phyloP scores from a whole-genome alignment of 129 eudicot species.

The Cynara cardunculus region DNA sequence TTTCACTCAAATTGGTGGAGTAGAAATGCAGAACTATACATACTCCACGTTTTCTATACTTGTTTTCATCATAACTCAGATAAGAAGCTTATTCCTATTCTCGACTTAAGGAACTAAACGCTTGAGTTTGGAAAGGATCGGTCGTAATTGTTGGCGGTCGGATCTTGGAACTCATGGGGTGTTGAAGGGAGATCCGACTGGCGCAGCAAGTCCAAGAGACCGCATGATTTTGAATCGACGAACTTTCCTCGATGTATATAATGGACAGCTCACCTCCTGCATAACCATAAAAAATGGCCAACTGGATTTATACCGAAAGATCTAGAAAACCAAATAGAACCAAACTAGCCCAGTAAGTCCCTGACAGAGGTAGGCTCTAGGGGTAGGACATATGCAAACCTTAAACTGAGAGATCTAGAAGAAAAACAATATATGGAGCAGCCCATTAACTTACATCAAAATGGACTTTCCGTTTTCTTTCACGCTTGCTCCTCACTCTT shows the following conservation, averaged over 20 bases:
- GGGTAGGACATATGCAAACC: not conserved
- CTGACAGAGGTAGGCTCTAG: not conserved
- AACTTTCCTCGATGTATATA: slow-evolving; percentile 36
- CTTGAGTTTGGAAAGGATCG: not conserved
- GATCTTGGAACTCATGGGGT: not conserved
- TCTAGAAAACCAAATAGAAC: not conserved
- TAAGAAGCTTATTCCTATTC: slow-evolving; percentile 18
- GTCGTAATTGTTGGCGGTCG: not conserved
- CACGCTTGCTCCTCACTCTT: slow-evolving; percentile 47
- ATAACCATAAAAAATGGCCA: not conserved
- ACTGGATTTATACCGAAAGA: not conserved
- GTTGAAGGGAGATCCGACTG: slow-evolving; percentile 50
- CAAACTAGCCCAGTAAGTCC: not conserved
- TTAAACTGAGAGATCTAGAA: not conserved
- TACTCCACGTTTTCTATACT: slow-evolving; percentile 14
- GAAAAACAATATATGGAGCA: slow-evolving; percentile 1
- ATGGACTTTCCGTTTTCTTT: slow-evolving; percentile 46
- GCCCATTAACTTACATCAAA: slow-evolving; percentile 47
- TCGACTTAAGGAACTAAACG: slow-evolving; percentile 2
- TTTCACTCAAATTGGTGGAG: slow-evolving; percentile 1
- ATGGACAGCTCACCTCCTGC: slow-evolving; percentile 40
- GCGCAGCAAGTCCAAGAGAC: slow-evolving; percentile 62
- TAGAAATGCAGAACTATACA: slow-evolving; percentile 30
- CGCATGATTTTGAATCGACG: slow-evolving; percentile 58
- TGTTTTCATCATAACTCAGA: slow-evolving; percentile 5